Base-by-base conservation (phyloP, 108 stramenopile species). In the Ochromonas danica region DNA sequence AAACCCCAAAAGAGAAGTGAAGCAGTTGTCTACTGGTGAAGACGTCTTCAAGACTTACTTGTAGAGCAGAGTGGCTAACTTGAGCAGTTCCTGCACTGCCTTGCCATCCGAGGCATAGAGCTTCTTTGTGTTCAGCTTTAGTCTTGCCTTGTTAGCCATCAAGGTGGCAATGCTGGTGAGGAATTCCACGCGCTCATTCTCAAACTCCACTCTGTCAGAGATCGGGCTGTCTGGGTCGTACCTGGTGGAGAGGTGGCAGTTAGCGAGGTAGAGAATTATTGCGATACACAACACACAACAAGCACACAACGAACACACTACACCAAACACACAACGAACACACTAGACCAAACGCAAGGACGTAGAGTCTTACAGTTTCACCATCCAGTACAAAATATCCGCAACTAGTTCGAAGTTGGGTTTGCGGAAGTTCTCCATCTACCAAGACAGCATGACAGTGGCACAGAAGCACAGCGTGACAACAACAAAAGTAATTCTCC, bases 391-490 rank as follows among this genome's bases (percentile, higher is more conserved):
- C 35, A 93, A 63, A 40, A 88, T 71, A 65, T 90, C 90, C 6
- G 91, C 90, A 0, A 93, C 89, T 10, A 93, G 78, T 81, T 88
- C 87, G 61, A 93, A 92, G 78, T 93, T 93, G 1, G 92, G 92
- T 28, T 71, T 70, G 38, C 89, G 82, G 61, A 93, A 93, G 83
- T 88, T 92, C 36, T 90, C 90, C 72, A 89, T 28, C 79, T 61
- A 33, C 6, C 3, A 6, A 25, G 63, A 14, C 22, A 51, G 31
- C 3, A 36, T 33, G 63, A 35, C 25, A 33, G 31, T 67, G 17
- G 30, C 17, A 67, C 25, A 36, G 22, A 57, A 10, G 51, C 17
- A 57, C 10, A 57, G 51, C 31, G 22, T n/a, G n/a, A n/a, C n/a
- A n/a, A n/a, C n/a, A n/a, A n/a, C n/a, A n/a, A 27, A 70, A 70